Evolutionary conservation across 768 basidiomycete species (phyloP), one percentile per base, ranked within the genome.

Genomic region (Naganishia onofrii): DNA sequence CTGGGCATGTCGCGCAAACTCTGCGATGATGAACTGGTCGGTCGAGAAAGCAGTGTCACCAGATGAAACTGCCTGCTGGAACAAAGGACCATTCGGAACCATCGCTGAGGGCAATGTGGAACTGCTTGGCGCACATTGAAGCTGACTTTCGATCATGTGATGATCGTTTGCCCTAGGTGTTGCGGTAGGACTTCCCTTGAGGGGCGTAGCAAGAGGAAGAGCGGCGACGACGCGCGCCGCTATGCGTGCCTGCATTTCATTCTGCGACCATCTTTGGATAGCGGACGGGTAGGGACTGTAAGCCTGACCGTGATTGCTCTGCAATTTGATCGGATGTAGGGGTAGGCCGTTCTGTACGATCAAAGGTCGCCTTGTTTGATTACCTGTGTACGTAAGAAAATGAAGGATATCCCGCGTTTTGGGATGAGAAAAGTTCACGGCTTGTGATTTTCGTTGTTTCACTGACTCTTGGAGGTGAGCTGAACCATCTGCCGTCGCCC

Each of bases 111-210:
- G 42, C 42, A 42, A 42, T 42, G 9, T 42, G 7, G 42, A 42
- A 42, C 7, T 42, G 5, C 2, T 42, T 2, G 15, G 42, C 42
- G 2, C 42, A 42, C 42, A 10, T 42, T 42, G 42, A 17, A 15
- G 7, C 42, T 51, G 48, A n/a, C 7, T 23, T 26, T 51, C 48
- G 23, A 17, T 51, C 21, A 4, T 51, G 23, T n/a, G 48, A 51
- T n/a, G 48, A 51, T 51, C 48, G n/a, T 51, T n/a, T 51, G 42
- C 8, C 17, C 6, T 26, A 4, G 60, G 60, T 13, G 42, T 63
- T 1, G 60, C 38, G 38, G 60, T 63, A 7, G 60, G 60, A 44
- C 60, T 63, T 8, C 60, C 60, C 60, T 63, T 63, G 60, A 63
- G 60, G n/a, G 60, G 60, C 26, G 60, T 63, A 3, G 60, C 60